phyloP scores from a whole-genome alignment of 306 rosid genomes.

The Luffa aegyptiaca region DNA sequence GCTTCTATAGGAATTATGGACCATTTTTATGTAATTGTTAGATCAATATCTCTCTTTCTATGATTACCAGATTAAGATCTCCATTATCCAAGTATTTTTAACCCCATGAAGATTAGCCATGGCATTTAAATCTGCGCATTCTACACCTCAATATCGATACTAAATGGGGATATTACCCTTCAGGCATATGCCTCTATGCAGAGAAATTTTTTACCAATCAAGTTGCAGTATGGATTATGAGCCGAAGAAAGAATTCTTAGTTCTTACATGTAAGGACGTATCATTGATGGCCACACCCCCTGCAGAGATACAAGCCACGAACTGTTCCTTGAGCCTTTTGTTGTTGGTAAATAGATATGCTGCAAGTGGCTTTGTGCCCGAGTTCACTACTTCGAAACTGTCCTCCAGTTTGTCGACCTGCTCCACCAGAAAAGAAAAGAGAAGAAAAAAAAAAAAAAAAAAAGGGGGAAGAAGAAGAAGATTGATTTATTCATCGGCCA shows the following conservation, averaged over 20 bases:
- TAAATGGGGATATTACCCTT: neutral
- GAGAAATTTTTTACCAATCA: neutral
- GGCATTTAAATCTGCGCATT: neutral
- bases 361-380: slow-evolving; percentile 91
- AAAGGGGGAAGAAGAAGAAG: neutral
- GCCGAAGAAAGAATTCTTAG: slow-evolving; percentile 16
- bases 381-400: slow-evolving; percentile 60
- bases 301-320: slow-evolving; percentile 60
- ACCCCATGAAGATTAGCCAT: neutral
- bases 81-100: neutral
- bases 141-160: neutral
- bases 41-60: no score
- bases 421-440: slow-evolving; percentile 8
- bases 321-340: slow-evolving; percentile 61
- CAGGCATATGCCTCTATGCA: neutral
- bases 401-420: slow-evolving; percentile 85
- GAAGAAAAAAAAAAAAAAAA: neutral
- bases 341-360: slow-evolving; percentile 85
- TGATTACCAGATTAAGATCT: neutral
- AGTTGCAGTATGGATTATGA: neutral
- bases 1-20: neutral
- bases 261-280: slow-evolving; percentile 60
- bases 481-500: neutral
- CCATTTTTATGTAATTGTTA: neutral
- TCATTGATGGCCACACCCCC: slow-evolving; percentile 90